Evolutionary conservation across 345 rosid genomes (phyloP).

Genomic region (Linum usitatissimum): DNA sequence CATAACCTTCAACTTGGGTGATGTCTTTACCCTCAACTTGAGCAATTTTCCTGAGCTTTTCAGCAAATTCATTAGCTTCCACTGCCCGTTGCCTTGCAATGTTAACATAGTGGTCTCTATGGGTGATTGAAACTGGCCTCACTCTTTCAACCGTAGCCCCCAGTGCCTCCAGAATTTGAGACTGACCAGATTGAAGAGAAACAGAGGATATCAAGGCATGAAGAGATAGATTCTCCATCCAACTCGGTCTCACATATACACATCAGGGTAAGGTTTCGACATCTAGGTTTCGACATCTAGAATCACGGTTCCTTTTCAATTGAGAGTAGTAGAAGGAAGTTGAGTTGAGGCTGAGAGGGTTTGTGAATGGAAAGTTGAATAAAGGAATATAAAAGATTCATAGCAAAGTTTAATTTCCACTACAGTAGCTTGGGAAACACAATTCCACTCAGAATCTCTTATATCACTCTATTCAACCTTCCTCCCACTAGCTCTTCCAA

Average conservation of each 20-base stretch:
- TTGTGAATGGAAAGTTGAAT: no score
- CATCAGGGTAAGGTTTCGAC: background rate
- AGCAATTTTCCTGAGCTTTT: slow-evolving; percentile 20
- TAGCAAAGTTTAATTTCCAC: no score
- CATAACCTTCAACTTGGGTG: slow-evolving; percentile 34
- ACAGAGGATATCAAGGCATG: background rate
- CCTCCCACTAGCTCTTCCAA: no score
- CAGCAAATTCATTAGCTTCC: slow-evolving; percentile 61
- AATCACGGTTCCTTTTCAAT: no score
- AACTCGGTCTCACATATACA: background rate
- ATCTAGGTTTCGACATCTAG: no score
- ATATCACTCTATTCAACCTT: no score
- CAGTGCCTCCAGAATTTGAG: slow-evolving; percentile 86
- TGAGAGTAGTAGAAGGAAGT: no score
- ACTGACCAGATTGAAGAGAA: slow-evolving; percentile 29
- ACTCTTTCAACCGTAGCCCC: slow-evolving; percentile 95
- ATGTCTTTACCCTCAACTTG: slow-evolving; percentile 21
- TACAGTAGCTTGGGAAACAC: no score
- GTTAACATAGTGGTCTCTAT: slow-evolving; percentile 83
- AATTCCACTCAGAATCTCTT: no score
- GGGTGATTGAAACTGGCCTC: slow-evolving; percentile 86
- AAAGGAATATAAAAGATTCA: no score
- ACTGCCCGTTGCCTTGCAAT: slow-evolving; percentile 71
- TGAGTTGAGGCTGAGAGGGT: no score
- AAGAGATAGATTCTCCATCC: background rate